Percentiles rank a stretch among this genome's conserved stretches.
Conservation (phyloP, 164 flowering plant species). For the Berberis thunbergii region DNA sequence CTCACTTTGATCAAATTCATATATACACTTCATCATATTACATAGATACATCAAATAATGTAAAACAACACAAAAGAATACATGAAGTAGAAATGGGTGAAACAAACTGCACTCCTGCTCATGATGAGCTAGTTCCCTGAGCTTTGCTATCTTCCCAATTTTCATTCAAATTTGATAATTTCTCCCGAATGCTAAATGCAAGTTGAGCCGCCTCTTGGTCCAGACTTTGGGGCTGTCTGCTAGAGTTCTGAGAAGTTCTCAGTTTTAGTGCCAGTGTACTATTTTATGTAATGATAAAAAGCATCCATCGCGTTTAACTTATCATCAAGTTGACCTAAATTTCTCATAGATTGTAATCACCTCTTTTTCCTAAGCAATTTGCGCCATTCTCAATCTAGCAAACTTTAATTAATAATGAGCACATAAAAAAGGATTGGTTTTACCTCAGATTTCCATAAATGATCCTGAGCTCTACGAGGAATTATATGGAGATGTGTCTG, state of each 20-base stretch:
- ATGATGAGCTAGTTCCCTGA: too few species aligned
- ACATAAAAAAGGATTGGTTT: background rate
- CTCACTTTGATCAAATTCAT: too few species aligned
- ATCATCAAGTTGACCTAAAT: too few species aligned
- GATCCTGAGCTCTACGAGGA: conserved; percentile 70
- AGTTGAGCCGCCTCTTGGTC: conserved; percentile 44
- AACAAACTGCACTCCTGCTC: too few species aligned
- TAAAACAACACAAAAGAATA: too few species aligned
- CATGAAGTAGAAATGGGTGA: too few species aligned
- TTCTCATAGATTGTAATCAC: too few species aligned
- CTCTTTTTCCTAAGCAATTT: background rate
- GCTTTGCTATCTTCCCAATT: conserved; percentile 18
- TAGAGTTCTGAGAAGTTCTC: conserved; percentile 40
- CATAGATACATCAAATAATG: too few species aligned
- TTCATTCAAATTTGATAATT: conserved; percentile 11
- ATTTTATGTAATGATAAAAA: background rate
- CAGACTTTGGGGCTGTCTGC: conserved; percentile 37
- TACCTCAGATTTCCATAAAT: conserved; percentile 89
- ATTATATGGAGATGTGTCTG: conserved; percentile 92
- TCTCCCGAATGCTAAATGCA: conserved; percentile 39
- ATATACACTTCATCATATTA: too few species aligned
- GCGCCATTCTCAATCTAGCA: background rate
- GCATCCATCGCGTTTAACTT: too few species aligned
- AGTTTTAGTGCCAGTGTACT: background rate
- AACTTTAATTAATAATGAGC: background rate